Percentiles rank a stretch among this genome's conserved stretches.
These are phyloP conservation scores for Angophora floribunda DNA, from an alignment of 345 rosid genomes.

Conservation along the genomic window DNA sequence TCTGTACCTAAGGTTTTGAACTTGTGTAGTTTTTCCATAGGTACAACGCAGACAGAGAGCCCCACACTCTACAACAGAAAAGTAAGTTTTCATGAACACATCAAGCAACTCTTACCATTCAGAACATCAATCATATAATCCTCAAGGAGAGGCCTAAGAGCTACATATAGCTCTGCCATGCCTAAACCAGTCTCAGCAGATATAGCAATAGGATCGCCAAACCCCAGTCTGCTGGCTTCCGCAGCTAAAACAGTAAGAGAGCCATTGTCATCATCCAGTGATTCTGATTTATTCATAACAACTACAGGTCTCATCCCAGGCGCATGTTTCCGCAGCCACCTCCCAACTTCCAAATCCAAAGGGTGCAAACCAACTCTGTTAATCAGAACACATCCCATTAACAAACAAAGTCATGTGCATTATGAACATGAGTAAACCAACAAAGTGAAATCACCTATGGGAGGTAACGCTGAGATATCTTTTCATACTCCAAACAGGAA, in stretches of 20 bases:
- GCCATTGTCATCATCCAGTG: conserved; percentile 42
- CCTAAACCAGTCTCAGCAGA: conserved; percentile 98
- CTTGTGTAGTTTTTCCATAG: background rate
- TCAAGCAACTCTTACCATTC: conserved; percentile 32
- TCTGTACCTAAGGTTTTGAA: background rate
- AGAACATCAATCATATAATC: conserved; percentile 41
- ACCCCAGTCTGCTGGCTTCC: conserved; percentile 62
- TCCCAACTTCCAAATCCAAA: conserved; percentile 87
- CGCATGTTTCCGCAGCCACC: conserved; percentile 83
- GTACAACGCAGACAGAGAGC: background rate
- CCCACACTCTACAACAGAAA: background rate
- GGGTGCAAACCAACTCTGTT: conserved; percentile 86
- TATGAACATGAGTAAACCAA: background rate
- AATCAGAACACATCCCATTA: background rate
- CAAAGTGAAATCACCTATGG: background rate
- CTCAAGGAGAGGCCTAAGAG: conserved; percentile 63
- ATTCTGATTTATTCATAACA: conserved; percentile 86
- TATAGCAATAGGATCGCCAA: conserved; percentile 85
- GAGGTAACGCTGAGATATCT: background rate
- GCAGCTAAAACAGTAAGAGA: conserved; percentile 56
- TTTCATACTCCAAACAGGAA: background rate
- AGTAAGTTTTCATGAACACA: background rate
- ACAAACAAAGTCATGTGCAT: background rate
- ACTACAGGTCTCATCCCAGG: conserved; percentile 60
- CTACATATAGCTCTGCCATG: conserved; percentile 70